Base-by-base conservation (phyloP, 805 yeast genomes). In the Candida qinlingensis region DNA sequence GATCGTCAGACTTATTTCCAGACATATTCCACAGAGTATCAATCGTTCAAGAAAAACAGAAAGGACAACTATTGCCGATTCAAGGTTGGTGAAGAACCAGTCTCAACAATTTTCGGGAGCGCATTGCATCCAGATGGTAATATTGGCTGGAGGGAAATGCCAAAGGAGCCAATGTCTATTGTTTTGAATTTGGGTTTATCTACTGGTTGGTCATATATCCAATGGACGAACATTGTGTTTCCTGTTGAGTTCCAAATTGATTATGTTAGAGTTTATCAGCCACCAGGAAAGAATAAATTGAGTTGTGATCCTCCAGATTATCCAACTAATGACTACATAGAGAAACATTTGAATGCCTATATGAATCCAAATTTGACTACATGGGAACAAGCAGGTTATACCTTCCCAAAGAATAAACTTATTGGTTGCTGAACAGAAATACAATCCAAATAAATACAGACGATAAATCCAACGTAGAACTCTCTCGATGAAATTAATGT, bases 101-200 rank as follows among this genome's bases (percentile, higher is more conserved):
- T 96, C 0, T 77, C 80, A 57, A 85, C 96, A 0, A 64, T 90
- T 41, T 75, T 82, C 60, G 77, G 96, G 0, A 74, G 75, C 37
- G 86, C 97, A 0, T 70, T 92, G 50, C 85, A 87, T 49, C 96
- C 97, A 36, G 87, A 87, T 65, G 98, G 99, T 56, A 92, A 92
- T 65, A 70, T 92, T 55, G 94, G 80, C 38, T 81, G 85, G 85
- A 81, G 98, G 67, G 68, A 78, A 54, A 77, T 92, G 30, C 75
- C 94, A 26, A 84, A 85, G 64, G 99, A 92, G 63, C 98, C 98
- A 54, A 90, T 92, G 97, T 77, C 96, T 2, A 76, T 92, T 52
- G 69, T 92, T 55, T 61, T 92, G 74, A 92, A 92, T 66, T 69
- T 92, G 69, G 99, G 96, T 74, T 71, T 92, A 46, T 91, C 97